A percentile compares a stretch with the other conserved stretches of the same genome.
phyloP scores from a whole-genome alignment of 2,329 filamentous ascomycete species.

The Xylariomycetidae sp. region DNA sequence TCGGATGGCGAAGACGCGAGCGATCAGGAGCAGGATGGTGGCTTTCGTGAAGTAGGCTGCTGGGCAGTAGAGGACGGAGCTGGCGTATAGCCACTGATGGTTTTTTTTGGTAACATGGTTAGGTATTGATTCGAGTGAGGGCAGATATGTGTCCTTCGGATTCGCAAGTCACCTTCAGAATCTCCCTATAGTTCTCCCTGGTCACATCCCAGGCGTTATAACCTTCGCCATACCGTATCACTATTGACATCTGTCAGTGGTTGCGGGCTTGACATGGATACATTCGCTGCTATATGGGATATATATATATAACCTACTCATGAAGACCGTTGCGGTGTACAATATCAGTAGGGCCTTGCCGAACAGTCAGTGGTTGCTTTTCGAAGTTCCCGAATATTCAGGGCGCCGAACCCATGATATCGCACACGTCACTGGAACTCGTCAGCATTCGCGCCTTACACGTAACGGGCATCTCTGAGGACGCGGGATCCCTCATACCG shows the following conservation, averaged over 20 bases:
- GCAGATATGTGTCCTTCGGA: too few species aligned
- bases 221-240: conserved; percentile 18
- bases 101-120: too few species aligned
- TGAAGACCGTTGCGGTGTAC: too few species aligned
- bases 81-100: conserved; percentile 23
- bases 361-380: too few species aligned
- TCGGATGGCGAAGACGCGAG: conserved; percentile 25
- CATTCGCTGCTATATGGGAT: background rate
- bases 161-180: conserved; percentile 6
- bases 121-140: too few species aligned
- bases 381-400: too few species aligned
- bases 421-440: conserved; percentile 8
- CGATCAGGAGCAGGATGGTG: conserved; percentile 28
- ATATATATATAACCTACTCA: conserved; percentile 2
- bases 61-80: conserved; percentile 24
- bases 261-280: background rate
- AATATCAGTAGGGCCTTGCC: too few species aligned
- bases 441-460: background rate
- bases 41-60: conserved; percentile 26
- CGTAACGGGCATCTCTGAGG: too few species aligned
- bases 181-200: background rate
- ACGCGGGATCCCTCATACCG: too few species aligned
- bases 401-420: conserved; percentile 15
- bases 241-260: too few species aligned
- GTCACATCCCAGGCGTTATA: conserved; percentile 20